Evolutionary conservation across 2,329 filamentous ascomycete species (phyloP), one percentile per base, ranked within the genome.

Genomic region (Sclerotinia subarctica): DNA sequence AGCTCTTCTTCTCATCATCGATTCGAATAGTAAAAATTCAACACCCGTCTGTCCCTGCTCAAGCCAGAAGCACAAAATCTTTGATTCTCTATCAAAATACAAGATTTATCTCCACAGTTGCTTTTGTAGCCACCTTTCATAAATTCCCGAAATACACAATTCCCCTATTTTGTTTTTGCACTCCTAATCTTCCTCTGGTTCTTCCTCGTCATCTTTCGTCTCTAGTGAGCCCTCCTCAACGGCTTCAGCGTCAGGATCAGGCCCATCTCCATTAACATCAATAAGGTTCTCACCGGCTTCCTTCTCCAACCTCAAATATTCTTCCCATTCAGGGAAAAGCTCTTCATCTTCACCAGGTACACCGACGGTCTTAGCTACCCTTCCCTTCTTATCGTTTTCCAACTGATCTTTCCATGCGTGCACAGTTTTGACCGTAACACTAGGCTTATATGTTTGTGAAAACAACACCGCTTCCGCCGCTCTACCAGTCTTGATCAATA

Each of bases 301-400:
- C 69, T 85, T 86, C 82, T 98, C 95, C 70, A 97, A 78, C 76
- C 86, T 85, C 74, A 98, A 78, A 83, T 92, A 97, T 79, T 95
- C 90, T 5, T 97, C 91, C 95, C 95, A 99, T 76, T 97, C 93
- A 0, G 94, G 94, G 81, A 99, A 99, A 73, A 99, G 85, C 3
- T 96, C 94, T 52, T 90, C 90, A 69, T 93, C 92, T 73, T 91
- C 89, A 0, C 88, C 91, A 0, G 95, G 95, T 0, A 92, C 85
- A 70, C 91, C 94, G 66, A 99, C 86, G 63, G 93, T 84, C 80
- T 94, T 90, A 15, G 91, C 88, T 5, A 98, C 90, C 73, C 95
- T 92, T 15, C 85, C 86, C 83, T 96, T 97, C 78, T 94, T 94
- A 65, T 84, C 85, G 80, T 92, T 92, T 78, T 97, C 94, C 60